phyloP scores from a whole-genome alignment of 2,329 filamentous ascomycete species.

The Neoascochyta sp. region DNA sequence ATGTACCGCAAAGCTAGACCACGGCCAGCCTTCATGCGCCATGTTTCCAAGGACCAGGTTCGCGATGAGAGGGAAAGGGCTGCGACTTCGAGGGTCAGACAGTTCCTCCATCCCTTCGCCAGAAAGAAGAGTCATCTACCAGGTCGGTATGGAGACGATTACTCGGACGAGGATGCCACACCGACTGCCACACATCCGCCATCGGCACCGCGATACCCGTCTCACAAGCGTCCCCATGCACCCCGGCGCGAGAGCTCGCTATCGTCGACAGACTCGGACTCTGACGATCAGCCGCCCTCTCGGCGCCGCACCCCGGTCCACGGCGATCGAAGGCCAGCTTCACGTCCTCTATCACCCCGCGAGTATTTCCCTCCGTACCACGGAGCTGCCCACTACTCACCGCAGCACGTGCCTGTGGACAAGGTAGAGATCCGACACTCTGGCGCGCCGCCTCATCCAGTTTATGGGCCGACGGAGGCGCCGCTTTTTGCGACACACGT shows the following conservation, averaged over 20 bases:
- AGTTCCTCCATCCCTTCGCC: constrained; percentile 36
- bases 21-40: constrained; percentile 43
- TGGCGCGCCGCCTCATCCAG: constrained; percentile 19
- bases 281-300: constrained; percentile 24
- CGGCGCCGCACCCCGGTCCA: constrained; percentile 30
- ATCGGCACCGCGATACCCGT: constrained; percentile 17
- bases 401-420: constrained; percentile 15
- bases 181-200: constrained; percentile 24
- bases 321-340: constrained; percentile 43
- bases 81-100: constrained; percentile 30
- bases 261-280: constrained; percentile 31
- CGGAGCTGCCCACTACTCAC: constrained; percentile 28
- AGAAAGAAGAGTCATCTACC: constrained; percentile 24
- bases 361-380: constrained; percentile 40
- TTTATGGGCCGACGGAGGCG: constrained; percentile 45
- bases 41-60: constrained; percentile 33
- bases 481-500: constrained; percentile 49
- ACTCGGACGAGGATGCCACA: constrained; percentile 29
- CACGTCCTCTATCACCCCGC: constrained; percentile 38
- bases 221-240: constrained; percentile 31
- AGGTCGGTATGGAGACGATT: constrained; percentile 26
- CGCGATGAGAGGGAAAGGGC: constrained; percentile 27
- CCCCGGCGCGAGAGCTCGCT: constrained; percentile 35
- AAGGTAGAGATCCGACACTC: constrained; percentile 15
- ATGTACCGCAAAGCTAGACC: constrained; percentile 46